These are phyloP conservation scores for Monosporozyma aquatica DNA, from an alignment of 805 yeast species.

Conservation along the genomic window DNA sequence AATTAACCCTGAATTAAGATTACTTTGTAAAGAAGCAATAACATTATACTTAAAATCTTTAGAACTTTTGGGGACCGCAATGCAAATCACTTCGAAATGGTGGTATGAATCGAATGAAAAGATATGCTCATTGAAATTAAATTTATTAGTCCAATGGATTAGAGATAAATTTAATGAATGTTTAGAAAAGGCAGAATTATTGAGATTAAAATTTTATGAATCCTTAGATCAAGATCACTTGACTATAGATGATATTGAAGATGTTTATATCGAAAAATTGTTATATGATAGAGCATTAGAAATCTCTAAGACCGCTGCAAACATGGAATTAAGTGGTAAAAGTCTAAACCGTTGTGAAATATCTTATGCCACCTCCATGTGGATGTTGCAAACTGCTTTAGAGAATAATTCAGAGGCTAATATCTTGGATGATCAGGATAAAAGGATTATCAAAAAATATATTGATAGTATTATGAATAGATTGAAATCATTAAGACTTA, in stretches of 20 bases:
- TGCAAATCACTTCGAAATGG: slow-evolving; percentile 82
- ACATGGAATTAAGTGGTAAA: slow-evolving; percentile 69
- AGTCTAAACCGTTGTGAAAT: slow-evolving; percentile 59
- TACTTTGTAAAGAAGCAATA: slow-evolving; percentile 74
- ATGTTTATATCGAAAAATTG: slow-evolving; percentile 67
- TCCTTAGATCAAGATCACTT: not conserved
- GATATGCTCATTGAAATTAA: slow-evolving; percentile 40
- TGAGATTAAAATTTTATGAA: slow-evolving; percentile 44
- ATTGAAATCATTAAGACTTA: slow-evolving; percentile 58
- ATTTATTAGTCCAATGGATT: slow-evolving; percentile 80
- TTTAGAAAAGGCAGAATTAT: slow-evolving; percentile 78
- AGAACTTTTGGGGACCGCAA: slow-evolving; percentile 74
- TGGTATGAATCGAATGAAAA: slow-evolving; percentile 51
- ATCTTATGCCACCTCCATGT: slow-evolving; percentile 82
- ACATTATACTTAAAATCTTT: slow-evolving; percentile 76
- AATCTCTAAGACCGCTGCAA: slow-evolving; percentile 85
- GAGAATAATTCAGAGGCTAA: slow-evolving; percentile 58
- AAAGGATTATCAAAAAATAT: slow-evolving; percentile 66
- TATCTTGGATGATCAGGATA: slow-evolving; percentile 63
- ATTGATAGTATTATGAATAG: slow-evolving; percentile 77
- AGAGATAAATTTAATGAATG: slow-evolving; percentile 83
- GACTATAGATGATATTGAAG: slow-evolving; percentile 31
- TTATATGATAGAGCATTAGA: slow-evolving; percentile 91
- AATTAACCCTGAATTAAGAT: not conserved
- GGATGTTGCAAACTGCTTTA: slow-evolving; percentile 88